Conservation (phyloP, 495 filamentous ascomycete genomes). For the Saxophila tyrrhenica region DNA sequence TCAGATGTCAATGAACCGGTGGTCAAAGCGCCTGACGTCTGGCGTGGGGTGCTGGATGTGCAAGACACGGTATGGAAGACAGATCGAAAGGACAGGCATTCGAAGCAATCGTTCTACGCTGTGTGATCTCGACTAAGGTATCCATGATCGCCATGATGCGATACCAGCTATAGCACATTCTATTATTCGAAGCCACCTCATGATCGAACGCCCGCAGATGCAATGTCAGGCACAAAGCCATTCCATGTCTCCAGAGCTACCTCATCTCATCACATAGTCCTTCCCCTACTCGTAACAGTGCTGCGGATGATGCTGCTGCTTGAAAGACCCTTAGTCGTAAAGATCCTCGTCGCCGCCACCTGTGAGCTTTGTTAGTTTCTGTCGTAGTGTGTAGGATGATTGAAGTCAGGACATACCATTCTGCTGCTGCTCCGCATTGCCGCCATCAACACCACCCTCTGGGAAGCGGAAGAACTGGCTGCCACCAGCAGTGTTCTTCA, state of each 20-base stretch:
- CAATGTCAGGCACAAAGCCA: too few relatives aligned
- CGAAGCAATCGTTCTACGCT: too few relatives aligned
- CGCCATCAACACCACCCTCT: conserved; percentile 20
- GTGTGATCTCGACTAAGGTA: too few relatives aligned
- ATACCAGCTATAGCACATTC: too few relatives aligned
- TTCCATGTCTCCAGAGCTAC: too few relatives aligned
- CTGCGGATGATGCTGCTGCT: neutral
- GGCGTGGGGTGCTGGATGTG: neutral
- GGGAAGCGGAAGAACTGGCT: conserved; percentile 98
- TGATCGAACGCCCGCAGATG: too few relatives aligned
- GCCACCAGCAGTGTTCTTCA: conserved; percentile 85
- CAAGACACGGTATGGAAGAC: too few relatives aligned
- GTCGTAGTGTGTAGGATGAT: neutral
- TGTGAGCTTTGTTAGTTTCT: neutral
- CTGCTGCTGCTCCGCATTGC: conserved; percentile 14
- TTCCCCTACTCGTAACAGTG: neutral
- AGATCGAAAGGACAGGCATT: too few relatives aligned
- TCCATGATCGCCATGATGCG: too few relatives aligned
- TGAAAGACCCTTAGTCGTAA: conserved; percentile 14
- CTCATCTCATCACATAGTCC: too few relatives aligned
- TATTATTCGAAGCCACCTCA: too few relatives aligned
- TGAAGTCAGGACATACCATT: conserved; percentile 13
- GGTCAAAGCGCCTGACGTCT: neutral
- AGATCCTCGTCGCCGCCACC: conserved; percentile 20
- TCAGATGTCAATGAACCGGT: neutral